Evolutionary conservation across 2,329 filamentous ascomycete species (phyloP).

Genomic region (Penicillium sp.): DNA sequence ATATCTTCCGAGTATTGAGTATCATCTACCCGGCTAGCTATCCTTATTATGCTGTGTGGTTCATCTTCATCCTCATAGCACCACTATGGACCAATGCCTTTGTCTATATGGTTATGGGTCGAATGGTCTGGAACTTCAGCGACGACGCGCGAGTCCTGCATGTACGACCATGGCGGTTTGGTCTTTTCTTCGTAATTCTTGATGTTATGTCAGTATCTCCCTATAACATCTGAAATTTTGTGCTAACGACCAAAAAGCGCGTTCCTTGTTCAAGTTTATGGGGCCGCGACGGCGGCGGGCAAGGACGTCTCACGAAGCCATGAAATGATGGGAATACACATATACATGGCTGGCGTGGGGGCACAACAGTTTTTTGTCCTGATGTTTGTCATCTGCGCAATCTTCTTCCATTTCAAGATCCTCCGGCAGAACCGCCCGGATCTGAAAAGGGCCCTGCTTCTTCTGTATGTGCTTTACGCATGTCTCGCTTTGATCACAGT

Average conservation of each 20-base stretch:
- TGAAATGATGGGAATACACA: conserved; percentile 8
- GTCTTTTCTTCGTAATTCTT: conserved; percentile 5
- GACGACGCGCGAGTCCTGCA: conserved; percentile 3
- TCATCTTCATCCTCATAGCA: conserved; percentile 8
- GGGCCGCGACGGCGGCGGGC: conserved; percentile 3
- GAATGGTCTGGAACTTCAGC: conserved; percentile 12
- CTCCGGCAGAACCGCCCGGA: background rate
- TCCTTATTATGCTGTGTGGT: conserved; percentile 1
- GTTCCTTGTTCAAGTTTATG: conserved; percentile 9
- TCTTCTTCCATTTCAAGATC: conserved; percentile 7
- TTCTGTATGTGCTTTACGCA: conserved; percentile 7
- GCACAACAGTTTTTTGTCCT: conserved; percentile 8
- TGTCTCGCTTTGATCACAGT: conserved; percentile 11
- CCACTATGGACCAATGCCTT: conserved; percentile 12
- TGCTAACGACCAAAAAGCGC: conserved; percentile 1
- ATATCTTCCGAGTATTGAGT: conserved; percentile 6
- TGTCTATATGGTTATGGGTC: conserved; percentile 11
- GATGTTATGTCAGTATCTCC: conserved; percentile 4
- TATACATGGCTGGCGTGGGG: conserved; percentile 10
- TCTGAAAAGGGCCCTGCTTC: background rate
- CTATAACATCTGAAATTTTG: background rate
- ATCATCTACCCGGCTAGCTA: conserved; percentile 2
- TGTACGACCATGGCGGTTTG: conserved; percentile 4
- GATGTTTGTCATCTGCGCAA: conserved; percentile 2
- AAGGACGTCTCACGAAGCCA: conserved; percentile 2